Conservation (phyloP, 495 filamentous ascomycete species). For the Neurospora pannonica region DNA sequence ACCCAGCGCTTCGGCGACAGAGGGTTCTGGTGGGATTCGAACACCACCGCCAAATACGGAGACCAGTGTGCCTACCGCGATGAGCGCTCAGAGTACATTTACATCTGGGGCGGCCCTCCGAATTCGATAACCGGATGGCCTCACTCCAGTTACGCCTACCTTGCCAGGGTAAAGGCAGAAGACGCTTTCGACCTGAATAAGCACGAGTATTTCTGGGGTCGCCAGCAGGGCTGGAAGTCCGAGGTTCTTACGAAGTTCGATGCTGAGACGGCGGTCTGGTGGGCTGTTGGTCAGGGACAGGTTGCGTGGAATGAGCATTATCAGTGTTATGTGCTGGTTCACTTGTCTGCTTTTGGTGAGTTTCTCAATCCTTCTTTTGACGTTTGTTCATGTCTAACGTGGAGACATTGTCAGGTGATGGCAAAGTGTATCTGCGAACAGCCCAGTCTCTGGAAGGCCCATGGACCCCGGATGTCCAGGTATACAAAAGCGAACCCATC, state of each 20-base stretch:
- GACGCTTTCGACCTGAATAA: constrained; percentile 21
- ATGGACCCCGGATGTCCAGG: constrained; percentile 23
- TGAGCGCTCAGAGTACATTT: constrained; percentile 24
- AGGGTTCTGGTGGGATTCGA: constrained; percentile 27
- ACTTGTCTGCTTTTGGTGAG: constrained; percentile 17
- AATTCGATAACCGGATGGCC: constrained; percentile 11
- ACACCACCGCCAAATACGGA: constrained; percentile 19
- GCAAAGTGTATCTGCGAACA: constrained; percentile 18
- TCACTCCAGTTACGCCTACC: constrained; percentile 22
- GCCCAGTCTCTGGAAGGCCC: constrained; percentile 23
- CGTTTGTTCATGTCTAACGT: neutral
- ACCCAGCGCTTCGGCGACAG: constrained; percentile 19
- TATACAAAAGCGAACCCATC: constrained; percentile 21
- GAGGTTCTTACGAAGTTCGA: constrained; percentile 16
- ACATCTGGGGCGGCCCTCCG: constrained; percentile 26
- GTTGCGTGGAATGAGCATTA: constrained; percentile 23
- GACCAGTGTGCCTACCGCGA: constrained; percentile 28
- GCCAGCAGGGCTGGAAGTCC: constrained; percentile 18
- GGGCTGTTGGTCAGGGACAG: constrained; percentile 24
- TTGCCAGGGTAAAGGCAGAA: constrained; percentile 23
- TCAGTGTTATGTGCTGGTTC: constrained; percentile 22
- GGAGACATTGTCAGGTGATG: constrained; percentile 1
- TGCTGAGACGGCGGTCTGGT: constrained; percentile 21
- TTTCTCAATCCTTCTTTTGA: neutral
- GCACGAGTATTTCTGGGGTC: constrained; percentile 33